These are phyloP conservation scores for Crithidia fasciculata DNA, from an alignment of 208 protist species.

Conservation along the genomic window DNA sequence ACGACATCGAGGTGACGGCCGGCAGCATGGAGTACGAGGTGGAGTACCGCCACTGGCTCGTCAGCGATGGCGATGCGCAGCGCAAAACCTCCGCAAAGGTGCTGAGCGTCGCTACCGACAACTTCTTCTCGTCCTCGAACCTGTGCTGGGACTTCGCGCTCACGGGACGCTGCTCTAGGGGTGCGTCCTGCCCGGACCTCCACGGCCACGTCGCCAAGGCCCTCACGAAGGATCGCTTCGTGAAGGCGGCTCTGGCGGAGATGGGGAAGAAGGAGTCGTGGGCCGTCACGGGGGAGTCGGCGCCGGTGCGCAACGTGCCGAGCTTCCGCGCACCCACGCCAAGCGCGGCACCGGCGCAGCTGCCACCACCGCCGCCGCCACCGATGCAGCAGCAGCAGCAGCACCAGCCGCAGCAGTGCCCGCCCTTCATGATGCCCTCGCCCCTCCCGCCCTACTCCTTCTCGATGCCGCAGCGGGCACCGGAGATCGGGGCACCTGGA, in stretches of 20 bases:
- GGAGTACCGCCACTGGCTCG: constrained; percentile 55
- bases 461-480: background rate
- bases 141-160: constrained; percentile 62
- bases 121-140: constrained; percentile 57
- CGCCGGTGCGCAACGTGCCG: background rate
- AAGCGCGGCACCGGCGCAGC: background rate
- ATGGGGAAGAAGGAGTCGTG: constrained; percentile 44
- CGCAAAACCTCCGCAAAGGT: constrained; percentile 10
- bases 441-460: constrained; percentile 23
- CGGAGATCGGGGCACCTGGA: background rate
- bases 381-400: background rate
- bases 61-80: constrained; percentile 28
- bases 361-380: background rate
- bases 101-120: constrained; percentile 34
- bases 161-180: constrained; percentile 45
- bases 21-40: constrained; percentile 60
- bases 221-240: constrained; percentile 51
- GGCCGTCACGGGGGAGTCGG: constrained; percentile 1
- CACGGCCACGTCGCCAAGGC: constrained; percentile 55
- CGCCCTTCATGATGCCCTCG: constrained; percentile 14
- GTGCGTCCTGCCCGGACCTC: constrained; percentile 43
- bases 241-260: constrained; percentile 46
- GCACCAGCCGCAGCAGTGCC: constrained; percentile 11
- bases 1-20: constrained; percentile 49
- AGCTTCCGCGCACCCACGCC: constrained; percentile 5